Conservation (phyloP, 345 rosid species). For the Boechera stricta region DNA sequence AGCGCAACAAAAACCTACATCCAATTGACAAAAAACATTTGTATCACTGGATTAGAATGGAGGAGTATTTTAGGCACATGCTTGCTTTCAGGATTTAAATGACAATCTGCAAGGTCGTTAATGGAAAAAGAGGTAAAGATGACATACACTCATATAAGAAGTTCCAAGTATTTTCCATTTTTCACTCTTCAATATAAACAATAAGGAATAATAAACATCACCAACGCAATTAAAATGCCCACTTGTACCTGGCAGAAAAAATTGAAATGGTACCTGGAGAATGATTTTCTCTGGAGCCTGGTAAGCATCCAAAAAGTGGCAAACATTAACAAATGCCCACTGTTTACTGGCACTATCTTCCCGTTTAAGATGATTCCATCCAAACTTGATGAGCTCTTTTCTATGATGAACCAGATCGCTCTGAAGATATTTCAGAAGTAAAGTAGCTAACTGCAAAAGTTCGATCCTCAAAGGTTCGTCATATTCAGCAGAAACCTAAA, state of each 20-base stretch:
- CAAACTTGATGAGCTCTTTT: conserved; percentile 97
- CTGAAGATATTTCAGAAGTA: conserved; percentile 95
- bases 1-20: conserved; percentile 98
- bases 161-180: conserved; percentile 19
- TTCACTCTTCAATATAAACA: conserved; percentile 19
- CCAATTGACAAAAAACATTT: conserved; percentile 21
- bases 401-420: conserved; percentile 90
- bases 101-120: conserved; percentile 8
- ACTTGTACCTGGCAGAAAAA: conserved; percentile 7
- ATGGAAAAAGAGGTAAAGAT: conserved; percentile 17
- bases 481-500: conserved; percentile 94
- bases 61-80: conserved; percentile 1
- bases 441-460: conserved; percentile 96
- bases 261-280: conserved; percentile 70
- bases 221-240: conserved; percentile 8
- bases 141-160: conserved; percentile 1
- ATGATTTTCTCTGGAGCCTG: conserved; percentile 99
- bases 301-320: conserved; percentile 98
- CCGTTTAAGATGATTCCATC: conserved; percentile 99
- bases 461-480: conserved; percentile 97
- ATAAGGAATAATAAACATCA: conserved; percentile 24
- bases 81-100: conserved; percentile 10
- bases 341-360: conserved; percentile 99
- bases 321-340: conserved; percentile 99
- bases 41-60: conserved; percentile 15